Conservation (phyloP, 768 basidiomycete genomes). For the Pisolithus sp. region DNA sequence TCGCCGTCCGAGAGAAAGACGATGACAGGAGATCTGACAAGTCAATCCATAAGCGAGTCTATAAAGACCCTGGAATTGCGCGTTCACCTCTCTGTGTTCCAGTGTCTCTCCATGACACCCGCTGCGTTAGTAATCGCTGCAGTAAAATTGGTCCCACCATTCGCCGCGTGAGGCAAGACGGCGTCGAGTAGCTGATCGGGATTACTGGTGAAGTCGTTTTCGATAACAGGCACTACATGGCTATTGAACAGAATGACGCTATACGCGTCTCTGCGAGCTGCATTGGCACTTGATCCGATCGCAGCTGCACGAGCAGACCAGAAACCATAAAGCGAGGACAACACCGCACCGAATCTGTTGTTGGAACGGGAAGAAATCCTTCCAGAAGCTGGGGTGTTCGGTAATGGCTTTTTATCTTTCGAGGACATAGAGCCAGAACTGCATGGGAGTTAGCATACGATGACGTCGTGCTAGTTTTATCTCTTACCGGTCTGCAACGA, state of each 20-base stretch:
- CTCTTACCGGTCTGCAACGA: slow-evolving; percentile 44
- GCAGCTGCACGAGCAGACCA: slow-evolving; percentile 47
- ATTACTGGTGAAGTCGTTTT: slow-evolving; percentile 42
- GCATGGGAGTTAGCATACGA: background rate
- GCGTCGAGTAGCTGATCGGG: slow-evolving; percentile 38
- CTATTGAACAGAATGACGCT: slow-evolving; percentile 45
- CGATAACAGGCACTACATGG: slow-evolving; percentile 15
- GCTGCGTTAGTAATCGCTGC: slow-evolving; percentile 34
- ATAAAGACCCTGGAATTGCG: background rate
- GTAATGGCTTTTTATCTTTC: slow-evolving; percentile 39
- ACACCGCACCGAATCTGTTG: slow-evolving; percentile 55
- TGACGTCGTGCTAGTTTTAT: background rate
- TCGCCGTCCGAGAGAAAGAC: slow-evolving; percentile 35
- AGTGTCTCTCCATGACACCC: slow-evolving; percentile 36
- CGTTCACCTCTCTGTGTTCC: slow-evolving; percentile 45
- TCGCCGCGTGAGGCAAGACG: slow-evolving; percentile 27
- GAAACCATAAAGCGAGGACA: slow-evolving; percentile 48
- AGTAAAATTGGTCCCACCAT: slow-evolving; percentile 39
- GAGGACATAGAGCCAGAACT: slow-evolving; percentile 48
- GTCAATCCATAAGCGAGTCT: background rate
- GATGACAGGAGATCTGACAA: slow-evolving; percentile 23
- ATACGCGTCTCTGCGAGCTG: slow-evolving; percentile 45
- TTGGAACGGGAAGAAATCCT: slow-evolving; percentile 32
- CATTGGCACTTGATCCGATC: slow-evolving; percentile 17
- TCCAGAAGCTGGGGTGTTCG: slow-evolving; percentile 35